These are phyloP conservation scores for Talaromyces sp. DNA, from an alignment of 2,329 filamentous ascomycete genomes.

Conservation along the genomic window DNA sequence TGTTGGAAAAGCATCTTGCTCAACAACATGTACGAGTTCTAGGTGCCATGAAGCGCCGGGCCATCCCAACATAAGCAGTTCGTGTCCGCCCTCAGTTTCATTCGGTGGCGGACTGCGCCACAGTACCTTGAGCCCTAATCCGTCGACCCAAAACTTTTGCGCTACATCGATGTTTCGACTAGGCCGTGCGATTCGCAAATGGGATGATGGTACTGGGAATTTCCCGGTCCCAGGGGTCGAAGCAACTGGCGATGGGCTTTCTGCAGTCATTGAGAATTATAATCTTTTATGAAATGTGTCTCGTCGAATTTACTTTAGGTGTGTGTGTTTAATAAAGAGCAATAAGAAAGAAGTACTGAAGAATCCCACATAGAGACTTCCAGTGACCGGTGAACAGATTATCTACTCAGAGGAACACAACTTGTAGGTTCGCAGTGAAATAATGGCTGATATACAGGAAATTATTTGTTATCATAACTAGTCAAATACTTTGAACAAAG, in stretches of 20 bases:
- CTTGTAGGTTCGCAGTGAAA: too few relatives aligned
- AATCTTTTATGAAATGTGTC: background rate
- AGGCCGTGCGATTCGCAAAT: background rate
- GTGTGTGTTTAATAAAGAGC: background rate
- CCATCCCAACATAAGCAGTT: conserved; percentile 45
- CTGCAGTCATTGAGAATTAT: background rate
- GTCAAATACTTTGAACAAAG: too few relatives aligned
- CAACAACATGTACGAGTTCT: conserved; percentile 40
- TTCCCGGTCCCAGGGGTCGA: background rate
- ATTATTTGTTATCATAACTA: too few relatives aligned
- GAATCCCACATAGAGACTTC: too few relatives aligned
- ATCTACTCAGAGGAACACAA: too few relatives aligned
- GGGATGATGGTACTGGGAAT: background rate
- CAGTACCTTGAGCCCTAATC: background rate
- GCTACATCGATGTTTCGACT: background rate
- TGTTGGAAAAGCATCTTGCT: conserved; percentile 26
- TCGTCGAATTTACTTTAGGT: background rate
- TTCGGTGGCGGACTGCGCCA: background rate
- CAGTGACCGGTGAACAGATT: too few relatives aligned
- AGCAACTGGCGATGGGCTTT: background rate
- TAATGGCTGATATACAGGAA: too few relatives aligned
- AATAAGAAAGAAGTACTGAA: background rate
- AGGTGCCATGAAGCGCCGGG: conserved; percentile 41
- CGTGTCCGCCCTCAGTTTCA: conserved; percentile 30
- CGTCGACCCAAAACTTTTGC: background rate